phyloP scores from a whole-genome alignment of 257 asterid species.

The Thymus quinquecostatus region DNA sequence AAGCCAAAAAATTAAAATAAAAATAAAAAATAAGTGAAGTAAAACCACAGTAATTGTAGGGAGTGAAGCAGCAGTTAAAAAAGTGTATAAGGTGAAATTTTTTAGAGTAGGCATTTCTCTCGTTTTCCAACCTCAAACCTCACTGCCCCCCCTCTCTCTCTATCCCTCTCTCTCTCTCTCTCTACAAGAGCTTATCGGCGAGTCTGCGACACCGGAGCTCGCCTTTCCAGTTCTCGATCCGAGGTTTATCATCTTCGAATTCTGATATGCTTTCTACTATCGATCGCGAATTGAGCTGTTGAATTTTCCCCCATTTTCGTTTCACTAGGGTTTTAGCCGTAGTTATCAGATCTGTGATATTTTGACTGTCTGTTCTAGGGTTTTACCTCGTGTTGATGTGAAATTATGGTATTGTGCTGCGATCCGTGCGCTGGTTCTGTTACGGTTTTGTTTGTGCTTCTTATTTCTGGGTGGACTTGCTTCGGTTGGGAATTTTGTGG shows the following conservation, averaged over 20 bases:
- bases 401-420: neutral
- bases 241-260: slow-evolving; percentile 2
- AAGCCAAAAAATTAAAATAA: neutral
- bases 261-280: neutral
- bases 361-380: slow-evolving; percentile 1
- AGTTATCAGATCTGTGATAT: slow-evolving; percentile 27
- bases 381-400: neutral
- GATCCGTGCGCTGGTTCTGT: slow-evolving; percentile 9
- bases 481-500: neutral
- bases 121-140: neutral
- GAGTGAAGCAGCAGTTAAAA: too few species aligned
- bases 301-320: neutral
- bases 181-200: slow-evolving; percentile 24
- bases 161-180: slow-evolving; percentile 12
- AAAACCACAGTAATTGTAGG: too few species aligned
- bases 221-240: slow-evolving; percentile 4
- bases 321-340: slow-evolving; percentile 20
- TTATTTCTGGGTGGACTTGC: neutral
- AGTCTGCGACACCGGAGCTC: slow-evolving; percentile 21
- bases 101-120: neutral
- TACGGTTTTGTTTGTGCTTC: neutral
- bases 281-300: neutral
- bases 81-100: neutral
- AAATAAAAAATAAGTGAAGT: too few species aligned
- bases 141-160: neutral